Base-by-base conservation (phyloP, 257 asterid species). In the Solanum tarapatanum region DNA sequence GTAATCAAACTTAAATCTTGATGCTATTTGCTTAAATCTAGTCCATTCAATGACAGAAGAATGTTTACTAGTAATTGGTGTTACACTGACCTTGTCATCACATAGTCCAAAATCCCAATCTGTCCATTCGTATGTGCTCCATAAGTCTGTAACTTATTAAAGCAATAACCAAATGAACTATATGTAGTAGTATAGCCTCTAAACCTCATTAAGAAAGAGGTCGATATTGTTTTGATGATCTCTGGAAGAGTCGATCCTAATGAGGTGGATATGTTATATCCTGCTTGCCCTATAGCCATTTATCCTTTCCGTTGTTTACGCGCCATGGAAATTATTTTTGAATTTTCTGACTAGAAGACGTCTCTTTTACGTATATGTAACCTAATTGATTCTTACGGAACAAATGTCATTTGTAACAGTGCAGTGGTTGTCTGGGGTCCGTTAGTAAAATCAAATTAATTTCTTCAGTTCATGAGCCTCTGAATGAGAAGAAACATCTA, bases 371-470 rank as follows among this genome's bases (percentile, higher is more conserved):
- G 60, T 21, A 62, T 51, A 48, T 23, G 62, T 26, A 76, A 58
- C 84, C 75, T 87, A 86, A 87, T 74, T 92, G 89, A 89, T 87
- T 89, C 93, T 92, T 91, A 91, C 92, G 88, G 90, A 89, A 41
- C 86, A 69, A 70, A 79, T 89, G 87, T 84, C 91, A 60, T 92
- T 91, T 89, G 93, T 91, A 93, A 93, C 98, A 97, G 98, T 90
- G 93, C 98, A 97, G 97, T 93, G 93, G 97, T 87, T 96, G 98
- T 96, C 88, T 96, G 93, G 98, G 98, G 91, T 91, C 92, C 90
- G 86, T 87, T 93, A 66, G 58, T 87, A 88, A 90, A 93, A 86
- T 93, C 87, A 87, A 92, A 88, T 88, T 93, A 88, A 92, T 80
- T 88, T 84, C 93, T 58, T 70, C 95, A 28, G 90, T 84, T 62